Percentiles rank a stretch among this genome's conserved stretches.
Conservation (phyloP, 2,329 filamentous ascomycete genomes). For the Xylaria polymorpha region DNA sequence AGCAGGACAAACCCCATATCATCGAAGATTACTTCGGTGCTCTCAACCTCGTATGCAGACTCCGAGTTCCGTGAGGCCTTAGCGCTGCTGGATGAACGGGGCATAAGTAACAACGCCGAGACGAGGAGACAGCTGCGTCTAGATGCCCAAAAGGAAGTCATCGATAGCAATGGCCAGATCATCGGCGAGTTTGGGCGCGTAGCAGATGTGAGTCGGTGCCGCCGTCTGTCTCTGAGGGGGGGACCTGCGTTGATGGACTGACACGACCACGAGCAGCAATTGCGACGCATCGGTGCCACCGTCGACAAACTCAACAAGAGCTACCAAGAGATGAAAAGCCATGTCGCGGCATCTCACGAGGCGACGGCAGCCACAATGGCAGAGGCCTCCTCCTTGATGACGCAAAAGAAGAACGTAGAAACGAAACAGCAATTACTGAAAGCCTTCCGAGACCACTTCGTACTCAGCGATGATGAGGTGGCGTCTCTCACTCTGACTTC, state of each 20-base stretch:
- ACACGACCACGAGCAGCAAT: conserved; percentile 66
- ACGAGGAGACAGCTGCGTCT: conserved; percentile 82
- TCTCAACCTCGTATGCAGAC: conserved; percentile 93
- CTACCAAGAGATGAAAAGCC: conserved; percentile 82
- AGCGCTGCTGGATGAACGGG: conserved; percentile 77
- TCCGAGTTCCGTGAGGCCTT: conserved; percentile 90
- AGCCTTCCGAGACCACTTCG: conserved; percentile 84
- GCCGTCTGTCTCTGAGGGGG: background rate
- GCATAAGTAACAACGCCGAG: conserved; percentile 78
- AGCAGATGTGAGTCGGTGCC: conserved; percentile 65
- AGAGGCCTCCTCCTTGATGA: conserved; percentile 79
- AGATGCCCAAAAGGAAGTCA: conserved; percentile 90
- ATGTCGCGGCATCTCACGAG: conserved; percentile 78
- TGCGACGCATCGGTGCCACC: conserved; percentile 82
- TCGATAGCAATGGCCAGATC: conserved; percentile 90
- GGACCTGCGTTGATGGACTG: conserved; percentile 13
- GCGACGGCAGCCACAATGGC: conserved; percentile 80
- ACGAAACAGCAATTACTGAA: conserved; percentile 81
- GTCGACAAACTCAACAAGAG: conserved; percentile 82
- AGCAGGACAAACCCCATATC: conserved; percentile 74
- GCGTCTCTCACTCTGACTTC: conserved; percentile 79
- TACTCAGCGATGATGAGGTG: conserved; percentile 84
- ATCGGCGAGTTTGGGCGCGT: conserved; percentile 89
- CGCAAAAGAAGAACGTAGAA: conserved; percentile 78
- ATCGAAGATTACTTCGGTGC: conserved; percentile 83